Conservation (phyloP, 2,329 filamentous ascomycete species). For the Fusarium nanum region DNA sequence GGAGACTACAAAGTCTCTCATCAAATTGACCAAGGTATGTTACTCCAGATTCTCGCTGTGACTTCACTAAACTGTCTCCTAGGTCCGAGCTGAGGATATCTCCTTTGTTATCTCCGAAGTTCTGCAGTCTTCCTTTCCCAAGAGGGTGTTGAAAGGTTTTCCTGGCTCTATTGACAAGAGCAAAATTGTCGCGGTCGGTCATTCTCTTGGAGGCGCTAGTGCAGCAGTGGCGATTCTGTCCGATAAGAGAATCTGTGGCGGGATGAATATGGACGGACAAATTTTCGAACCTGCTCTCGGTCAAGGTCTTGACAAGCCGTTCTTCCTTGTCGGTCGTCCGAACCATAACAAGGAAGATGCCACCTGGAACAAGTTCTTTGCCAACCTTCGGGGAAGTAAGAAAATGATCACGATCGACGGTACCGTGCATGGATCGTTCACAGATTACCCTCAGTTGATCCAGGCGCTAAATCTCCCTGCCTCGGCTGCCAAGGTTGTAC, state of each 20-base stretch:
- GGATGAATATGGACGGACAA: constrained; percentile 56
- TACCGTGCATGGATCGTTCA: constrained; percentile 49
- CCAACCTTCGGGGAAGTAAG: constrained; percentile 42
- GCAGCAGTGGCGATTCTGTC: constrained; percentile 49
- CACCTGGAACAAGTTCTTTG: constrained; percentile 50
- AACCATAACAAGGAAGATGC: constrained; percentile 47
- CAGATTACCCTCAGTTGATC: constrained; percentile 48
- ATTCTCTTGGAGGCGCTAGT: constrained; percentile 55
- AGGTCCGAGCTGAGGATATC: constrained; percentile 53
- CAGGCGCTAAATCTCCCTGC: constrained; percentile 39
- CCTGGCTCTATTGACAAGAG: constrained; percentile 45
- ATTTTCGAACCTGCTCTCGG: constrained; percentile 48
- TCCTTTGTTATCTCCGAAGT: constrained; percentile 54
- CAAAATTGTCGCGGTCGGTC: constrained; percentile 53
- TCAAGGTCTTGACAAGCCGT: constrained; percentile 46
- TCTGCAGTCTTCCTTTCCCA: constrained; percentile 29
- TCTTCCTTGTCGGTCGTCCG: constrained; percentile 49
- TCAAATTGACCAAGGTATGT: constrained; percentile 37
- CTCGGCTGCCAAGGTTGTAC: background rate
- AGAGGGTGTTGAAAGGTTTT: constrained; percentile 31
- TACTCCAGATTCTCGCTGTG: fast-evolving
- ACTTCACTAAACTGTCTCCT: background rate
- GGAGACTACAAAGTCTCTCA: constrained; percentile 11
- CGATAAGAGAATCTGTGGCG: constrained; percentile 52
- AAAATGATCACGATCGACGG: constrained; percentile 43